Conservation (phyloP, 2,329 filamentous ascomycete species). For the Calcarisporium arbuscula region DNA sequence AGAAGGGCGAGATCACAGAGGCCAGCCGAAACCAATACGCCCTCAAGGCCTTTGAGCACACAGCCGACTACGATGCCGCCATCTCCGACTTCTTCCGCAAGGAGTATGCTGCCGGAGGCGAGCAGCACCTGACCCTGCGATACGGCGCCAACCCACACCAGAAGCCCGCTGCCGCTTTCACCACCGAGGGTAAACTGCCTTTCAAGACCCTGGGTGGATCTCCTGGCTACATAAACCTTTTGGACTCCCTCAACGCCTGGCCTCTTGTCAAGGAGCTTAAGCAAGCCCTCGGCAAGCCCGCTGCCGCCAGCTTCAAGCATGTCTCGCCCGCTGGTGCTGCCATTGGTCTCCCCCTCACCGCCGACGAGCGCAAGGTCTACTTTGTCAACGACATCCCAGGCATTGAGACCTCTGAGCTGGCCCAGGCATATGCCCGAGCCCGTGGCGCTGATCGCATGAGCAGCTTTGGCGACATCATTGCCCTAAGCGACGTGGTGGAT, state of each 20-base stretch:
- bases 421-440: slow-evolving; percentile 92
- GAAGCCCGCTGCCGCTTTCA: slow-evolving; percentile 86
- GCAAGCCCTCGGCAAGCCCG: slow-evolving; percentile 77
- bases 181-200: slow-evolving; percentile 67
- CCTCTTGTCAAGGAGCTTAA: slow-evolving; percentile 94
- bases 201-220: slow-evolving; percentile 89
- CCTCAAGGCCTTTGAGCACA: slow-evolving; percentile 97
- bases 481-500: slow-evolving; percentile 85
- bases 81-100: slow-evolving; percentile 98
- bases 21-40: slow-evolving; percentile 82
- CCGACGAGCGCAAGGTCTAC: slow-evolving; percentile 92
- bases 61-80: slow-evolving; percentile 89
- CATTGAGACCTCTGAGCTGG: slow-evolving; percentile 77
- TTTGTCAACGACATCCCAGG: slow-evolving; percentile 95
- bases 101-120: slow-evolving; percentile 82
- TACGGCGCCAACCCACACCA: slow-evolving; percentile 98
- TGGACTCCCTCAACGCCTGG: slow-evolving; percentile 96
- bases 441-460: slow-evolving; percentile 97
- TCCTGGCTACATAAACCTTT: slow-evolving; percentile 94
- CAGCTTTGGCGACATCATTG: slow-evolving; percentile 95
- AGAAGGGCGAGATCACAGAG: slow-evolving; percentile 79
- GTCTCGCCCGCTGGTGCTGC: slow-evolving; percentile 95
- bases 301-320: slow-evolving; percentile 98
- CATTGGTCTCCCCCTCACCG: slow-evolving; percentile 79
- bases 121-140: slow-evolving; percentile 77